These are phyloP conservation scores for Capsicum chinense DNA, from an alignment of 257 asterid genomes.

Conservation along the genomic window DNA sequence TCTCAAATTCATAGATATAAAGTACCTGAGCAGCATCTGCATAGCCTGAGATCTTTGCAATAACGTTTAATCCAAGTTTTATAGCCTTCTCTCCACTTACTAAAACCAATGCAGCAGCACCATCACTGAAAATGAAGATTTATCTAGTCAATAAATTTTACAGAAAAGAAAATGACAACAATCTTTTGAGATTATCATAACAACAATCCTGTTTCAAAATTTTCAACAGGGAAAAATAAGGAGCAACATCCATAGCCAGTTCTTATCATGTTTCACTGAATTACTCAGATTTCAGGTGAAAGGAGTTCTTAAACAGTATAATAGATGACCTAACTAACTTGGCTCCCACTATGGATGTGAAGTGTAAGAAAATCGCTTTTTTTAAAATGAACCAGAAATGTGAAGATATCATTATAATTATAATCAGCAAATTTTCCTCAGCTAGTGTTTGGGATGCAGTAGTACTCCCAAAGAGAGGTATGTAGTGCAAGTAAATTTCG, in stretches of 20 bases:
- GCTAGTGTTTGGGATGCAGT: not conserved
- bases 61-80: slow-evolving; percentile 81
- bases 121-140: slow-evolving; percentile 68
- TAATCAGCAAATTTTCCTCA: not conserved
- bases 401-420: not conserved
- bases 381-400: not conserved
- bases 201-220: not conserved
- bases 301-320: not conserved
- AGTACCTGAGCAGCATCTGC: slow-evolving; percentile 98
- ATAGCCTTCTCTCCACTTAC: slow-evolving; percentile 89
- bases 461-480: not conserved
- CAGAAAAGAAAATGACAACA: not conserved
- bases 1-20: slow-evolving; percentile 20
- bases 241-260: not conserved
- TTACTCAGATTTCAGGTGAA: not conserved
- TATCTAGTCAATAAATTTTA: slow-evolving; percentile 32
- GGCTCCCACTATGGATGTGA: not conserved
- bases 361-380: not conserved
- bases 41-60: slow-evolving; percentile 87
- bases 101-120: slow-evolving; percentile 96
- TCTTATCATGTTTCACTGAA: slow-evolving; percentile 17
- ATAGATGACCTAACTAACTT: not conserved
- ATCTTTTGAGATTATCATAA: not conserved
- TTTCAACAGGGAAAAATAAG: not conserved
- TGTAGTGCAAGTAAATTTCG: not conserved